Evolutionary conservation across 768 basidiomycete species (phyloP).

Genomic region (Tubosaeta brunneosetosa): DNA sequence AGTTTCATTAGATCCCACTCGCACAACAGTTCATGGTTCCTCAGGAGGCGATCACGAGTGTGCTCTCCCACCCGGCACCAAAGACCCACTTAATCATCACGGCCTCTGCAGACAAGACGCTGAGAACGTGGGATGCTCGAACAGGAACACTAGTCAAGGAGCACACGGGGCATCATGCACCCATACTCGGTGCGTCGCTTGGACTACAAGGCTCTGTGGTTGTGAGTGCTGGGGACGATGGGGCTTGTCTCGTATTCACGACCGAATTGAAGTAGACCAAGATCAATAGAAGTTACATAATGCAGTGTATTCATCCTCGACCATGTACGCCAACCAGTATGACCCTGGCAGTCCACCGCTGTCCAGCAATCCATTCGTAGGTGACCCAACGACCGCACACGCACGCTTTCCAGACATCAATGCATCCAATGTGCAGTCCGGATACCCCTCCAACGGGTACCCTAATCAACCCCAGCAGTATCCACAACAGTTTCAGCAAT

Average conservation of each 20-base stretch:
- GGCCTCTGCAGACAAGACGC: constrained; percentile 78
- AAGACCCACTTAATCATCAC: constrained; percentile 77
- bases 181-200: constrained; percentile 71
- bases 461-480: constrained; percentile 30
- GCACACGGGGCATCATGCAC: constrained; percentile 78
- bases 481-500: constrained; percentile 34
- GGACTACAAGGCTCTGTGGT: constrained; percentile 67
- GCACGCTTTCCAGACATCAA: constrained; percentile 65
- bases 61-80: constrained; percentile 71
- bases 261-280: constrained; percentile 43
- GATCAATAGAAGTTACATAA: constrained; percentile 13
- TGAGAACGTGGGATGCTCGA: constrained; percentile 91
- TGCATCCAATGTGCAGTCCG: constrained; percentile 7
- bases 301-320: constrained; percentile 13
- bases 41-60: constrained; percentile 83
- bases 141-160: constrained; percentile 73
- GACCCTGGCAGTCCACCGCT: constrained; percentile 12
- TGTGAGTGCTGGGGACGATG: constrained; percentile 89
- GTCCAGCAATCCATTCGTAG: constrained; percentile 68
- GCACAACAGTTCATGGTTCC: constrained; percentile 3
- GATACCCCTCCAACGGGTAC: constrained; percentile 24
- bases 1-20: constrained; percentile 16
- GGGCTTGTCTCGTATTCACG: constrained; percentile 76
- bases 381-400: constrained; percentile 43
- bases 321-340: constrained; percentile 42